Evolutionary conservation across 257 asterid genomes (phyloP), one percentile per base, ranked within the genome.

Genomic region (Primulina tabacum): DNA sequence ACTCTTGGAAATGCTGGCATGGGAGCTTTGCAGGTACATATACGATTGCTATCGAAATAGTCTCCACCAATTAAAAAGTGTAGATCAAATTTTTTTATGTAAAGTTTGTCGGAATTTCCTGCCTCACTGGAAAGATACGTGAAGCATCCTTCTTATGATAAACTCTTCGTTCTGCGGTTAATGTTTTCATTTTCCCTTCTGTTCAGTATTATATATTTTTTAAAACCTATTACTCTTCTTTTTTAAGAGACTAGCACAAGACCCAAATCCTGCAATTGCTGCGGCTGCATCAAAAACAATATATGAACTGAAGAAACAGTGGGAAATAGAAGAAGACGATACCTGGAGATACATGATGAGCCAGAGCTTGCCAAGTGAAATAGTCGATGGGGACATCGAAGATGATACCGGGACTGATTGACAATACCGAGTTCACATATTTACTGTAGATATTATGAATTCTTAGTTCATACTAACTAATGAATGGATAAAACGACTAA

Each of bases 1-100:
- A 92, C 95, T 65, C 87, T 92, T 14, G 98, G 98, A 72, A 92
- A 92, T 65, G 98, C 97, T 7, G 98, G 98, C 87, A 92, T 92
- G 97, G 97, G 98, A 72, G 98, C 96, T 20, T 84, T 92, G 74
- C 96, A 88, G 98, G 98, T 90, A 65, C 24, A 32, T 62, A 43
- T 9, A 30, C 47, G 8, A 11, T 26, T 12, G 9, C 38, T 57
- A 21, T 7, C 0, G 14, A 38, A 38, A 8, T 38, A 8, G 50
- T 38, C 14, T 9, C 14, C 12, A 38, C 50, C 50, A 38, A 8
- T 38, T 9, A 38, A 38, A 38, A 9, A 35, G 0, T 9, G 10
- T 8, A 38, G 14, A 38, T 38, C 16, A 38, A 38, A 9, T 3
- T 38, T 38, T 38, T 38, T 6, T 38, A 38, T 10, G 14, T 38